Evolutionary conservation across 1,284 basidiomycete species (phyloP).

Genomic region (Dichomitus squalens): DNA sequence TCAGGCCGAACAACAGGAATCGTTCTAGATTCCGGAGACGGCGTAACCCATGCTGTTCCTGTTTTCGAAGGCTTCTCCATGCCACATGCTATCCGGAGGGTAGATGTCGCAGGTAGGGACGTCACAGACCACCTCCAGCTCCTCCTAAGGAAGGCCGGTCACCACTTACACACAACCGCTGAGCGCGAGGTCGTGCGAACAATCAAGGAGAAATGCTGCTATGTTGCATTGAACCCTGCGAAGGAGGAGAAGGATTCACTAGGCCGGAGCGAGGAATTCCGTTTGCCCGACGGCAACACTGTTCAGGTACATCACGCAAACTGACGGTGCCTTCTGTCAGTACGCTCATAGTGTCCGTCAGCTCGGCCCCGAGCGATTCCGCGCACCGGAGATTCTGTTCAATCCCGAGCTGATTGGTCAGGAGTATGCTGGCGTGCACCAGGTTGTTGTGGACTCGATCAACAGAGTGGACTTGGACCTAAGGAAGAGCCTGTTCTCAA

Average conservation of each 20-base stretch:
- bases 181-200: slow-evolving; percentile 97
- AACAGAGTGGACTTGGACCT: slow-evolving; percentile 88
- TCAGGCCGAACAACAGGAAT: slow-evolving; percentile 99
- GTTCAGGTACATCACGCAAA: slow-evolving; percentile 66
- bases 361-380: slow-evolving; percentile 95
- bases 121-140: slow-evolving; percentile 97
- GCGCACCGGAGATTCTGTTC: slow-evolving; percentile 97
- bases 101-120: slow-evolving; percentile 97
- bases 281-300: slow-evolving; percentile 93
- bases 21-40: slow-evolving; percentile 98
- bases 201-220: slow-evolving; percentile 99
- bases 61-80: slow-evolving; percentile 99
- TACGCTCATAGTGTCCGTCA: slow-evolving; percentile 34
- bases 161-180: slow-evolving; percentile 95
- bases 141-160: slow-evolving; percentile 91
- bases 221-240: slow-evolving; percentile 86
- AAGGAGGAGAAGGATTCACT: slow-evolving; percentile 94
- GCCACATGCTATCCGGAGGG: slow-evolving; percentile 95
- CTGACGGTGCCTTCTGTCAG: not conserved
- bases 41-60: slow-evolving; percentile 98
- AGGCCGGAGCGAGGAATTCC: slow-evolving; percentile 86
- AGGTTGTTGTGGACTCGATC: slow-evolving; percentile 91
- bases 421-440: slow-evolving; percentile 97
- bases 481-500: slow-evolving; percentile 93
- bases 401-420: slow-evolving; percentile 96